phyloP scores from a whole-genome alignment of 2,329 filamentous ascomycete species.

The Epichloe brachyelytri region DNA sequence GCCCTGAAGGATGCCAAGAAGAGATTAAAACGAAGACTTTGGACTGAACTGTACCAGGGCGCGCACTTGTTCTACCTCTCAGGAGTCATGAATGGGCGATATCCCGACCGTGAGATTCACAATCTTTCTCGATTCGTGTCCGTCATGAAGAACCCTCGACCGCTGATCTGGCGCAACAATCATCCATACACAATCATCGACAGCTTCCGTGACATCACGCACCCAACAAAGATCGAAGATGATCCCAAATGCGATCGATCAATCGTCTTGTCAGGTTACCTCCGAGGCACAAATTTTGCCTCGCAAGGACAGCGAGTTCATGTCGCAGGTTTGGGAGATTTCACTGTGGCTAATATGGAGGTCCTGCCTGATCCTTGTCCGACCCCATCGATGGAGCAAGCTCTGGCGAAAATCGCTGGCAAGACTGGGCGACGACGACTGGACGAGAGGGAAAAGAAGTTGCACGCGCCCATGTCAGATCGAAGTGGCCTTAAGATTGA shows the following conservation, averaged over 20 bases:
- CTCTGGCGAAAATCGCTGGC: slow-evolving; percentile 68
- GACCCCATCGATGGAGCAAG: slow-evolving; percentile 82
- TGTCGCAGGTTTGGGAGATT: slow-evolving; percentile 82
- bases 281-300: slow-evolving; percentile 88
- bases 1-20: slow-evolving; percentile 91
- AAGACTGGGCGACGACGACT: slow-evolving; percentile 69
- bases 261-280: slow-evolving; percentile 82
- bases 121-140: slow-evolving; percentile 91
- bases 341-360: slow-evolving; percentile 73
- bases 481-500: slow-evolving; percentile 92
- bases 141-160: slow-evolving; percentile 97
- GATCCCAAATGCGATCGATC: slow-evolving; percentile 83
- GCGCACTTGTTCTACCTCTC: slow-evolving; percentile 96
- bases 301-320: slow-evolving; percentile 78
- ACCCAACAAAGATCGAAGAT: slow-evolving; percentile 81
- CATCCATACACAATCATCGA: slow-evolving; percentile 92
- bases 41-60: slow-evolving; percentile 93
- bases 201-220: slow-evolving; percentile 88
- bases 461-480: slow-evolving; percentile 97
- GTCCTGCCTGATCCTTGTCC: slow-evolving; percentile 87
- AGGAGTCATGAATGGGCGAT: slow-evolving; percentile 90
- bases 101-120: slow-evolving; percentile 91
- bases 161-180: slow-evolving; percentile 91
- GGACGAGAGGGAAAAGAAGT: slow-evolving; percentile 91
- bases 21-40: slow-evolving; percentile 85